Base-by-base conservation (phyloP, 78 protist species). In the Cavenderia fasciculata region DNA sequence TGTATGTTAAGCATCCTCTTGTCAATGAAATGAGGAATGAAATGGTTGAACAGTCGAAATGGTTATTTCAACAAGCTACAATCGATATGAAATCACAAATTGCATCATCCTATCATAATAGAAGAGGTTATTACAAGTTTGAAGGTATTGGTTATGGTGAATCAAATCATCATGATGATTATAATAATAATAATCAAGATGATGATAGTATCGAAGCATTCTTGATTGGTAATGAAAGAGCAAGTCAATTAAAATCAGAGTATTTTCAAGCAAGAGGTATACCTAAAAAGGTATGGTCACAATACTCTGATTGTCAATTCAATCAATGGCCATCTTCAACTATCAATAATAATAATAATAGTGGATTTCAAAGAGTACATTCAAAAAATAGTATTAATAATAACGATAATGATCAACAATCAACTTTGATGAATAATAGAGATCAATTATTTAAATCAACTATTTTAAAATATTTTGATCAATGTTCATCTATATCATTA, bases 291-390 rank as follows among this genome's bases (percentile, higher is more conserved):
- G 21, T 63, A 40, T 40, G 72, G 72, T 47, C 33, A 40, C 12
- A 38, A 1, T 8, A 8, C 14, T 16, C 72, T n/a, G 21, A 63
- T 36, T 63, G 72, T 34, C 72, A 63, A 36, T 47, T 47, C 27
- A 63, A 63, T 40, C 72, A 63, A 38, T 63, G 72, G 72, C 72
- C 72, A 18, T 14, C n/a, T n/a, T n/a, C n/a, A n/a, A n/a, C n/a
- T n/a, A n/a, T n/a, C n/a, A n/a, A n/a, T n/a, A n/a, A n/a, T n/a
- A n/a, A n/a, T n/a, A n/a, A n/a, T n/a, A n/a, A n/a, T n/a, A n/a
- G n/a, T n/a, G n/a, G n/a, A n/a, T n/a, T n/a, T n/a, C n/a, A n/a
- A n/a, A n/a, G n/a, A n/a, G n/a, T n/a, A n/a, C n/a, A n/a, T n/a
- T n/a, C n/a, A n/a, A n/a, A n/a, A n/a, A n/a, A n/a, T n/a, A n/a